Evolutionary conservation across 345 rosid species (phyloP), one percentile per base, ranked within the genome.

Genomic region (Citrus reticulata): DNA sequence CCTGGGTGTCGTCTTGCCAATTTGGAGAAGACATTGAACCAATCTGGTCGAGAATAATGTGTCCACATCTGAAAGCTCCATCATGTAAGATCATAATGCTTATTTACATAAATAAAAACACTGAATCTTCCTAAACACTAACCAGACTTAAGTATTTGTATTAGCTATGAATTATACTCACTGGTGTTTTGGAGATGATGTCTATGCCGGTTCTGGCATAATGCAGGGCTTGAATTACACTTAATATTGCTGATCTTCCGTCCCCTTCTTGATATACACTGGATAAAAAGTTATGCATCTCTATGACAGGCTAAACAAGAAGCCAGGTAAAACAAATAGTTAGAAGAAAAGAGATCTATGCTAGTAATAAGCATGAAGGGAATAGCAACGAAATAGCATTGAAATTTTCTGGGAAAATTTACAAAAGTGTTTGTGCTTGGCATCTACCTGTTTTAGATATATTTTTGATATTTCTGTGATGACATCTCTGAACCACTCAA

Each of bases 401-500:
- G 1, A 25, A 14, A 2, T 25, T 24, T 27, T 70, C 25, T 17
- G 11, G 35, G 9, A 7, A 27, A 25, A 6, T 42, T 10, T 5
- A 39, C 22, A 4, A 35, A 4, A 35, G 32, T 5, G 42, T 73
- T 35, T 58, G 34, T 35, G 51, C 32, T 59, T 35, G 76, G 57
- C 22, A 63, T 25, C 24, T 42, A 86, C 90, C 89, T 81, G 84
- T 70, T 79, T 82, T 75, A 60, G 85, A 57, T 74, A 78, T 68
- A 79, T 19, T 70, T 65, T 72, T 17, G 88, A 77, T 68, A 81
- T 76, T 71, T 87, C 83, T 68, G 55, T 60, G 65, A 90, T 76
- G 62, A 82, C 69, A 57, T 87, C 89, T 75, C 80, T 79, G 79
- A 90, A 87, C 93, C 91, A 90, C 34, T 83, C 82, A 68, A 88